phyloP scores from a whole-genome alignment of 78 protist genomes.

The Dictyostelium purpureum region DNA sequence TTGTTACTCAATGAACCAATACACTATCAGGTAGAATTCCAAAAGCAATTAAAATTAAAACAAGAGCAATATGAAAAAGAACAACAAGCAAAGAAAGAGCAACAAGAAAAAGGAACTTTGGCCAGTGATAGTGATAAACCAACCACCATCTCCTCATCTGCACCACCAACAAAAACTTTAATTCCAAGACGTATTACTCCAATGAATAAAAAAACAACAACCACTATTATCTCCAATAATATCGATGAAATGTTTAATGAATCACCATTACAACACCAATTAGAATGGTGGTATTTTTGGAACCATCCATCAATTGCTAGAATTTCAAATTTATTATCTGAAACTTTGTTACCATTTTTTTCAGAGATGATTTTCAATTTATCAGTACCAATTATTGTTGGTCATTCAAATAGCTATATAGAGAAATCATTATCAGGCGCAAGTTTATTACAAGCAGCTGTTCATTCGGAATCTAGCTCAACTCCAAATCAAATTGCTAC shows the following conservation, averaged over 20 bases:
- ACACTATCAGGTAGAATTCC: background rate
- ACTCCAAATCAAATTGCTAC: background rate
- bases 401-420: slow-evolving; percentile 9
- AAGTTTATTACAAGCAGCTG: background rate
- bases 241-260: background rate
- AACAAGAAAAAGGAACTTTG: background rate
- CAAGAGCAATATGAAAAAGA: background rate
- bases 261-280: slow-evolving; percentile 32
- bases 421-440: background rate
- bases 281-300: slow-evolving; percentile 78
- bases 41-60: background rate
- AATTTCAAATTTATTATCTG: slow-evolving; percentile 41
- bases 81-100: background rate
- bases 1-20: background rate
- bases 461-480: background rate
- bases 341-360: slow-evolving; percentile 60
- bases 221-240: background rate
- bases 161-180: background rate
- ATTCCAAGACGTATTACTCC: slow-evolving; percentile 16
- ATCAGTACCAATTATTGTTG: slow-evolving; percentile 33
- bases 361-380: slow-evolving; percentile 61
- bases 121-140: background rate
- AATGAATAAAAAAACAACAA: slow-evolving; percentile 1
- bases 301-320: slow-evolving; percentile 55
- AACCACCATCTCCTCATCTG: background rate